phyloP scores from a whole-genome alignment of 495 filamentous ascomycete genomes.

The Saxophila tyrrhenica region DNA sequence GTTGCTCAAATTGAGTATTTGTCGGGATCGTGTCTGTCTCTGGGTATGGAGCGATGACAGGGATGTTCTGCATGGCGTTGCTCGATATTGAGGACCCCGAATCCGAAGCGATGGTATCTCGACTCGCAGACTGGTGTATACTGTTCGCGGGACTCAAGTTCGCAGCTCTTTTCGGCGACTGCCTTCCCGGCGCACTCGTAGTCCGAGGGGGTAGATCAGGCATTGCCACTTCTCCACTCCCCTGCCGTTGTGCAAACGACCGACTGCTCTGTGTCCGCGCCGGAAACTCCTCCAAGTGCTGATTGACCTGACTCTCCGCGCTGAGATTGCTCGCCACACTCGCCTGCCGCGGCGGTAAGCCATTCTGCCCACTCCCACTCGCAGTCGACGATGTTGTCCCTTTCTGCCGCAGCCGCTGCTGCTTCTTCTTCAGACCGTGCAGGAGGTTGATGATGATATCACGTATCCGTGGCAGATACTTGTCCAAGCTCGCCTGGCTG shows the following conservation, averaged over 20 bases:
- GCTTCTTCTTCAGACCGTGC: slow-evolving; percentile 91
- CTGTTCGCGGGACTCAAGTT: slow-evolving; percentile 26
- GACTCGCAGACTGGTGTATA: slow-evolving; percentile 36
- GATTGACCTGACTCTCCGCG: slow-evolving; percentile 48
- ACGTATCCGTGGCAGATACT: slow-evolving; percentile 80
- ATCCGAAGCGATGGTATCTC: slow-evolving; percentile 22
- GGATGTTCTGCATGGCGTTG: slow-evolving; percentile 55
- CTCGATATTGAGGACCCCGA: slow-evolving; percentile 51
- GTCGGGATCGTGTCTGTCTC: slow-evolving; percentile 43
- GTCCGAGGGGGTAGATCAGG: slow-evolving; percentile 36
- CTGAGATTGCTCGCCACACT: slow-evolving; percentile 40
- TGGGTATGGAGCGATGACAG: slow-evolving; percentile 53
- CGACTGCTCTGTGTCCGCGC: slow-evolving; percentile 28
- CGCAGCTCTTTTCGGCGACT: slow-evolving; percentile 25
- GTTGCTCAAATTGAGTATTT: slow-evolving; percentile 22
- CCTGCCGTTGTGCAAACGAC: slow-evolving; percentile 33
- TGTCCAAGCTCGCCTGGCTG: slow-evolving; percentile 79
- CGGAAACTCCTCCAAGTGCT: slow-evolving; percentile 51
- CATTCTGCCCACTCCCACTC: slow-evolving; percentile 34
- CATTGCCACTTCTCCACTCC: slow-evolving; percentile 40
- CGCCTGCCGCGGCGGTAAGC: slow-evolving; percentile 45
- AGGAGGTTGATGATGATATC: slow-evolving; percentile 98
- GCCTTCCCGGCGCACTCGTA: slow-evolving; percentile 29
- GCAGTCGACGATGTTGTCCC: slow-evolving; percentile 55
- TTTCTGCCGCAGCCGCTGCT: slow-evolving; percentile 76